A percentile compares a stretch with the other conserved stretches of the same genome.
Conservation (phyloP, 2,329 filamentous ascomycete species). For the Microsporum canis region DNA sequence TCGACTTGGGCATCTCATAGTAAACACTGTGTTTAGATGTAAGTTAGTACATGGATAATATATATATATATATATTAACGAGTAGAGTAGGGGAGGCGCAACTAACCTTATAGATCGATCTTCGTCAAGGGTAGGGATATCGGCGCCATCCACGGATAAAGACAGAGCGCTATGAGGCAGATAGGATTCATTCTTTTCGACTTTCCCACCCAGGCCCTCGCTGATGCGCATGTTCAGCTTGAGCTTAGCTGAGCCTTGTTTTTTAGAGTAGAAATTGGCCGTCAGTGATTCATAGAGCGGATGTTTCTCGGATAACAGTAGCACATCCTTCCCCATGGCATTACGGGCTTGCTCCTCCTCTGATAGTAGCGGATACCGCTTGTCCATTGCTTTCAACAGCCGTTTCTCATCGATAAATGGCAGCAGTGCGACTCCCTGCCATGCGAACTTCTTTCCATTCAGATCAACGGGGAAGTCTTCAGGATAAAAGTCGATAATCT, state of each 20-base stretch:
- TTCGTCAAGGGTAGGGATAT: slow-evolving; percentile 67
- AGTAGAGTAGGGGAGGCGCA: background rate
- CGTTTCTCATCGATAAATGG: slow-evolving; percentile 94
- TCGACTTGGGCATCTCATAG: slow-evolving; percentile 67
- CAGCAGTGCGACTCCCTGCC: slow-evolving; percentile 87
- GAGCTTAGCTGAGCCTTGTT: slow-evolving; percentile 54
- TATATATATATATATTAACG: slow-evolving; percentile 5
- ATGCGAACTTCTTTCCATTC: slow-evolving; percentile 96
- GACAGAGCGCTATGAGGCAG: slow-evolving; percentile 71
- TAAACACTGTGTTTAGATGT: slow-evolving; percentile 49
- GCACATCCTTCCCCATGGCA: slow-evolving; percentile 62
- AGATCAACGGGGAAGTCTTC: slow-evolving; percentile 86
- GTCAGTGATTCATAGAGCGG: slow-evolving; percentile 77
- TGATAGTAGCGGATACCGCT: slow-evolving; percentile 68
- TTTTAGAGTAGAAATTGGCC: slow-evolving; percentile 83
- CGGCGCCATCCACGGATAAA: slow-evolving; percentile 61
- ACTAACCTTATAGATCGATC: slow-evolving; percentile 75
- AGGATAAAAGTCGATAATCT: slow-evolving; percentile 96
- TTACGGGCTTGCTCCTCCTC: slow-evolving; percentile 71
- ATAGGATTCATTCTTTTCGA: slow-evolving; percentile 73
- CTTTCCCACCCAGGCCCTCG: slow-evolving; percentile 65
- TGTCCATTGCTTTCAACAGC: slow-evolving; percentile 67
- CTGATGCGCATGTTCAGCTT: slow-evolving; percentile 64
- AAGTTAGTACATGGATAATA: background rate
- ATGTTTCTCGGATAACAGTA: slow-evolving; percentile 75